Evolutionary conservation across 768 basidiomycete species (phyloP).

Genomic region (Tulasnella sp.): DNA sequence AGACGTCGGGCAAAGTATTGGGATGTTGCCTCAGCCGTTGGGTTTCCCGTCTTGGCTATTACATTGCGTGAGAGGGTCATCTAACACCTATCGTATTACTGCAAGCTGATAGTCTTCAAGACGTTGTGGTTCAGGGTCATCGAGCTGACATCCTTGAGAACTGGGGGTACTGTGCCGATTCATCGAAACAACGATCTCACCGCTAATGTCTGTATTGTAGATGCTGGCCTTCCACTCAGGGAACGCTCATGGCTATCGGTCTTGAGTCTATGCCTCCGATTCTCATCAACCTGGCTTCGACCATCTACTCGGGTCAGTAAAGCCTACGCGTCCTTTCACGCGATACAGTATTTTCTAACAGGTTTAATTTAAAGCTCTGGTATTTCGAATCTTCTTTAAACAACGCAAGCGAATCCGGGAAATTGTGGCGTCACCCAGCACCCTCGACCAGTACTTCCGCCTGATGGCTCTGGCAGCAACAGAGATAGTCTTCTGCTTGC

Average conservation of each 20-base stretch:
- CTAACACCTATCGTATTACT: constrained; percentile 42
- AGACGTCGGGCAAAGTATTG: constrained; percentile 9
- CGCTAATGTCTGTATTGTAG: too few species aligned
- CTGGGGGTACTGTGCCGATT: too few species aligned
- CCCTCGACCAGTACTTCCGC: constrained; percentile 22
- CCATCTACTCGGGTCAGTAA: constrained; percentile 35
- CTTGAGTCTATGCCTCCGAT: constrained; percentile 37
- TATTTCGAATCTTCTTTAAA: constrained; percentile 5
- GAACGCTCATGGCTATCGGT: constrained; percentile 34
- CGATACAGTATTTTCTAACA: too few species aligned
- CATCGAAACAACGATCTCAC: too few species aligned
- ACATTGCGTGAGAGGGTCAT: constrained; percentile 36
- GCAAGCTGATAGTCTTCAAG: background rate
- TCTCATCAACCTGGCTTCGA: constrained; percentile 32
- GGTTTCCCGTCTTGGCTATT: constrained; percentile 48
- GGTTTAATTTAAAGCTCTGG: background rate
- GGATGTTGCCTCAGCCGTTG: constrained; percentile 30
- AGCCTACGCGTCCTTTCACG: background rate
- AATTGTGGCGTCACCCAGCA: constrained; percentile 6
- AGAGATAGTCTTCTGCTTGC: constrained; percentile 19
- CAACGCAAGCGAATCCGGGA: constrained; percentile 8
- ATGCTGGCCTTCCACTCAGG: constrained; percentile 41
- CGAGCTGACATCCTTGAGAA: background rate
- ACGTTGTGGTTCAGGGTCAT: background rate
- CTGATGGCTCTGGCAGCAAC: constrained; percentile 23